These are phyloP conservation scores for Aurinia saxatilis DNA, from an alignment of 345 rosid genomes.

Conservation along the genomic window DNA sequence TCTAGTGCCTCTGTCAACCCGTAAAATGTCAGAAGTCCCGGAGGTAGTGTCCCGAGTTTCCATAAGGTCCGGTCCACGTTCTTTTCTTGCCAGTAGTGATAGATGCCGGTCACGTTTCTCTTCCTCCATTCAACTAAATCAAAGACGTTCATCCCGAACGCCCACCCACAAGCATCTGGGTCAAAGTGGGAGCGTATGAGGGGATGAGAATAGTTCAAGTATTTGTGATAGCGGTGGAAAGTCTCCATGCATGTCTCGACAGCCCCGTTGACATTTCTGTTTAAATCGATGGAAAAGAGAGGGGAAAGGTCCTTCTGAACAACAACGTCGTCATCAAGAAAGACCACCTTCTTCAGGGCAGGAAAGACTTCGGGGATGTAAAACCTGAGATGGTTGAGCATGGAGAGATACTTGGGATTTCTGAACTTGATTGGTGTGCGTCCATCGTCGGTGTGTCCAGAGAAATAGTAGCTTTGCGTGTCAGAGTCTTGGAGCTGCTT, in stretches of 20 bases:
- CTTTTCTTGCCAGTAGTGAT: slow-evolving; percentile 92
- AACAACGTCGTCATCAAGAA: slow-evolving; percentile 87
- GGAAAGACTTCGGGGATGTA: slow-evolving; percentile 92
- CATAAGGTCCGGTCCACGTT: slow-evolving; percentile 81
- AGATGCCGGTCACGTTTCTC: slow-evolving; percentile 81
- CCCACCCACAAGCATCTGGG: slow-evolving; percentile 98
- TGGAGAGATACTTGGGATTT: slow-evolving; percentile 83
- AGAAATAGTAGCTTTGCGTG: slow-evolving; percentile 85
- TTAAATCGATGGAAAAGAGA: slow-evolving; percentile 61
- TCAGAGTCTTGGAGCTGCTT: slow-evolving; percentile 94
- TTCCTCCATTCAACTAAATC: slow-evolving; percentile 87
- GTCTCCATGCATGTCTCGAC: slow-evolving; percentile 99
- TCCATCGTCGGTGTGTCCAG: slow-evolving; percentile 58
- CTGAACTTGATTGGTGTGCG: slow-evolving; percentile 87
- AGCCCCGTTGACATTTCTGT: slow-evolving; percentile 88
- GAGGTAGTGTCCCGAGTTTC: slow-evolving; percentile 92
- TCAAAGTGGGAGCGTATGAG: slow-evolving; percentile 82
- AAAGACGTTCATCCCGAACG: slow-evolving; percentile 90
- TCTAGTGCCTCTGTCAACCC: slow-evolving; percentile 82
- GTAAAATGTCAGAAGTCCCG: slow-evolving; percentile 82
- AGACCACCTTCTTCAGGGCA: slow-evolving; percentile 65
- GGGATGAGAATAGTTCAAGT: slow-evolving; percentile 83
- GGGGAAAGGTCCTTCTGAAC: slow-evolving; percentile 66
- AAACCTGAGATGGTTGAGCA: slow-evolving; percentile 89
- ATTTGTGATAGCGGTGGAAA: slow-evolving; percentile 80